These are phyloP conservation scores for Cadophora sp. DNA, from an alignment of 2,329 filamentous ascomycete species.

Conservation along the genomic window DNA sequence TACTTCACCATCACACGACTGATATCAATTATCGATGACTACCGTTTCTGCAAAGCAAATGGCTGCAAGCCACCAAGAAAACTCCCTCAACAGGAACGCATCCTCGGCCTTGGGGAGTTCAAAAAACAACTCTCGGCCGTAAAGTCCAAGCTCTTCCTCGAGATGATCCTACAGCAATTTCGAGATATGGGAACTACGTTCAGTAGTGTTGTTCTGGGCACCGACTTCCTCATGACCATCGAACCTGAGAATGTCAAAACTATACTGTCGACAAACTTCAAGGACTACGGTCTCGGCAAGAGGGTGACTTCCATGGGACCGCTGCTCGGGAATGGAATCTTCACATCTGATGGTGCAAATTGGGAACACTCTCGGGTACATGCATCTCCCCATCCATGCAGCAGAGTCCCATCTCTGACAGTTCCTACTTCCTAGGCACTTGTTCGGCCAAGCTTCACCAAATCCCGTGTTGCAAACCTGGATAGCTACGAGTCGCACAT, in stretches of 20 bases:
- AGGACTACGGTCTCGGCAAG: slow-evolving; percentile 57
- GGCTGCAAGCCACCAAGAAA: too few species aligned
- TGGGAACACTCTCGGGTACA: slow-evolving; percentile 47
- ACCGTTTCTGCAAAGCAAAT: too few species aligned
- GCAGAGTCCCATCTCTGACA: background rate
- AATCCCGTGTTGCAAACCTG: slow-evolving; percentile 62
- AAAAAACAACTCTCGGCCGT: too few species aligned
- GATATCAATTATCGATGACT: too few species aligned
- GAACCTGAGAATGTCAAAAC: slow-evolving; percentile 65
- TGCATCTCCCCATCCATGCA: slow-evolving; percentile 51
- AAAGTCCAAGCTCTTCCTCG: too few species aligned
- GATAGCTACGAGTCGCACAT: slow-evolving; percentile 71
- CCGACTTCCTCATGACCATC: slow-evolving; percentile 53
- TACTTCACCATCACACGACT: too few species aligned
- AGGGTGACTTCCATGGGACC: slow-evolving; percentile 47
- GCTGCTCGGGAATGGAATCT: slow-evolving; percentile 59
- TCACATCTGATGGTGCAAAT: slow-evolving; percentile 31
- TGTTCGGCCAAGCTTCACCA: slow-evolving; percentile 56
- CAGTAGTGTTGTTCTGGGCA: background rate
- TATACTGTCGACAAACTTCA: slow-evolving; percentile 58
- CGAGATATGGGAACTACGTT: background rate
- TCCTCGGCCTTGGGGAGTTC: too few species aligned
- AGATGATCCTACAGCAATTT: too few species aligned
- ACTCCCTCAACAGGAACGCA: too few species aligned
- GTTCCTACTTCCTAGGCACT: slow-evolving; percentile 44